These are phyloP conservation scores for Cryphonectria nitschkei DNA, from an alignment of 2,329 filamentous ascomycete genomes.

Conservation along the genomic window DNA sequence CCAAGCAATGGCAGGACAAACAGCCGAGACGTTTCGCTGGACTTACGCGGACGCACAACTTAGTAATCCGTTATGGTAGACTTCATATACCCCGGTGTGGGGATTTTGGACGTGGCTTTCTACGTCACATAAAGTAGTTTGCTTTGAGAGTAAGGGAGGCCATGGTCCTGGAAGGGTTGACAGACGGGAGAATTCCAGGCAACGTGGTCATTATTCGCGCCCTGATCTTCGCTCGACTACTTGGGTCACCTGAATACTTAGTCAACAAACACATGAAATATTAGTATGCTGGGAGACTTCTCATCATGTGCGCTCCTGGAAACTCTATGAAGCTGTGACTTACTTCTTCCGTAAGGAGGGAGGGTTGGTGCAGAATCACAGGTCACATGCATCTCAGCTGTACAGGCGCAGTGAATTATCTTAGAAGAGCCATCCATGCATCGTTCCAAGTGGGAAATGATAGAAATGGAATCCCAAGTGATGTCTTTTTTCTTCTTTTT, in stretches of 20 bases:
- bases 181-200: neutral
- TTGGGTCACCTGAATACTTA: neutral
- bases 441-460: neutral
- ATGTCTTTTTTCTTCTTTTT: no score
- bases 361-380: neutral
- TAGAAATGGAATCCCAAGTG: neutral
- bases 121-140: neutral
- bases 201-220: neutral
- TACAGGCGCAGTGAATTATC: no score
- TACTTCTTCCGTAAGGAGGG: neutral
- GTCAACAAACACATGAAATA: neutral
- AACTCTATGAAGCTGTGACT: neutral
- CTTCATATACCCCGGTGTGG: neutral
- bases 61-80: neutral
- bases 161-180: neutral
- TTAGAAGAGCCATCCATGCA: neutral
- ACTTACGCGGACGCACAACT: neutral
- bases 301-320: neutral
- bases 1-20: neutral
- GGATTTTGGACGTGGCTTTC: neutral
- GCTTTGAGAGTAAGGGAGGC: neutral
- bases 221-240: neutral
- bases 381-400: neutral
- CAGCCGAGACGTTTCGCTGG: neutral
- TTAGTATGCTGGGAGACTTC: neutral